A percentile compares a stretch with the other conserved stretches of the same genome.
These are phyloP conservation scores for Takashimella koratensis DNA, from an alignment of 1,284 basidiomycete genomes.

Conservation along the genomic window DNA sequence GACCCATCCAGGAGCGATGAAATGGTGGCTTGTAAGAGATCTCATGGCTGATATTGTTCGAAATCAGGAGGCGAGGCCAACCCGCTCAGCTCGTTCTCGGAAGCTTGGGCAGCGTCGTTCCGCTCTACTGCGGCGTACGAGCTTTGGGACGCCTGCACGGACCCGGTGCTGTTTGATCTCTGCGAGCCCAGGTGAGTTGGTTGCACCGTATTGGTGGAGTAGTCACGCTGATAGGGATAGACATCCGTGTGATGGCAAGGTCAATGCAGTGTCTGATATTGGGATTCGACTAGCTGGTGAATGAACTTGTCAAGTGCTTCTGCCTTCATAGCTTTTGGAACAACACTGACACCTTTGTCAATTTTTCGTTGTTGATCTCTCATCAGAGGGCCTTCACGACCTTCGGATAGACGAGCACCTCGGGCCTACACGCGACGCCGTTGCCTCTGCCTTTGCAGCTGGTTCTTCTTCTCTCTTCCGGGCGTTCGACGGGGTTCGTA, in stretches of 20 bases:
- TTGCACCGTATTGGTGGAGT: too few relatives aligned
- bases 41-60: too few relatives aligned
- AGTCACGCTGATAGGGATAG: too few relatives aligned
- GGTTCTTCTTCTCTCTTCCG: slow-evolving; percentile 81
- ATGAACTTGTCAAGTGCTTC: slow-evolving; percentile 7
- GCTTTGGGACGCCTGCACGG: slow-evolving; percentile 81
- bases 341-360: too few relatives aligned
- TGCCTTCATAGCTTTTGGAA: too few relatives aligned
- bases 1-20: not conserved
- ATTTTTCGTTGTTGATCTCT: not conserved
- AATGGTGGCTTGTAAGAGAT: too few relatives aligned
- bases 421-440: slow-evolving; percentile 78
- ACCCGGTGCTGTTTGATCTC: slow-evolving; percentile 85
- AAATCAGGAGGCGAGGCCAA: slow-evolving; percentile 16
- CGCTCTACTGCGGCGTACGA: slow-evolving; percentile 76
- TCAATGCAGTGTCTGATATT: slow-evolving; percentile 81
- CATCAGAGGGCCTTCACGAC: slow-evolving; percentile 80
- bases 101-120: slow-evolving; percentile 78
- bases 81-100: slow-evolving; percentile 69
- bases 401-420: slow-evolving; percentile 84
- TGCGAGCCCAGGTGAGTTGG: slow-evolving; percentile 71
- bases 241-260: slow-evolving; percentile 84
- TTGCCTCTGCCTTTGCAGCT: slow-evolving; percentile 67
- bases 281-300: slow-evolving; percentile 64
- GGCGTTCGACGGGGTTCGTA: slow-evolving; percentile 76